Evolutionary conservation across 106 monocot genomes (phyloP).

Genomic region (Acorus calamus): DNA sequence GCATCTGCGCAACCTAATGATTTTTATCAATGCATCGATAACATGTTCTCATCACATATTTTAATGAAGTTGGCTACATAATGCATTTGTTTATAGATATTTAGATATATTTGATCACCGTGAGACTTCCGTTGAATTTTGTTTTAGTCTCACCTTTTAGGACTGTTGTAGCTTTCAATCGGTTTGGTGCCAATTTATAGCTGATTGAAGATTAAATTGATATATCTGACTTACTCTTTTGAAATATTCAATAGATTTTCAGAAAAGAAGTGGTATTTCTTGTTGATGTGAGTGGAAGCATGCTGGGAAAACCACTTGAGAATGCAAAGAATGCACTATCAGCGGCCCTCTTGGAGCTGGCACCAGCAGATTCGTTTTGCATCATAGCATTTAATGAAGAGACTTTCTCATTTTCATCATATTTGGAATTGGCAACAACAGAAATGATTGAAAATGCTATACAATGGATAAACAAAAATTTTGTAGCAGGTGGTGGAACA

Average conservation of each 20-base stretch:
- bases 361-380: constrained; percentile 52
- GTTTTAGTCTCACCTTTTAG: no score
- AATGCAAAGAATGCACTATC: constrained; percentile 54
- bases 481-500: constrained; percentile 68
- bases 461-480: constrained; percentile 59
- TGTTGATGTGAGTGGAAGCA: constrained; percentile 91
- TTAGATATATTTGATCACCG: no score
- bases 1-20: no score
- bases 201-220: no score
- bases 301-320: constrained; percentile 77
- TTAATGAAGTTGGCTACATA: no score
- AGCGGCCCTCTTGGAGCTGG: constrained; percentile 49
- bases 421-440: constrained; percentile 43
- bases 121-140: no score
- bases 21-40: no score
- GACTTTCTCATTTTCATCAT: constrained; percentile 60
- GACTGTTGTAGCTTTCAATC: no score
- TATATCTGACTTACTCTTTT: constrained; percentile 1
- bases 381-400: constrained; percentile 81
- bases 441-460: constrained; percentile 50
- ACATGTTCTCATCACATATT: no score
- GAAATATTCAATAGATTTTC: constrained; percentile 51
- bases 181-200: no score
- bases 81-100: no score
- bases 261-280: constrained; percentile 73